Conservation (phyloP, 2,329 filamentous ascomycete species). For the Microsporum ferrugineum region DNA sequence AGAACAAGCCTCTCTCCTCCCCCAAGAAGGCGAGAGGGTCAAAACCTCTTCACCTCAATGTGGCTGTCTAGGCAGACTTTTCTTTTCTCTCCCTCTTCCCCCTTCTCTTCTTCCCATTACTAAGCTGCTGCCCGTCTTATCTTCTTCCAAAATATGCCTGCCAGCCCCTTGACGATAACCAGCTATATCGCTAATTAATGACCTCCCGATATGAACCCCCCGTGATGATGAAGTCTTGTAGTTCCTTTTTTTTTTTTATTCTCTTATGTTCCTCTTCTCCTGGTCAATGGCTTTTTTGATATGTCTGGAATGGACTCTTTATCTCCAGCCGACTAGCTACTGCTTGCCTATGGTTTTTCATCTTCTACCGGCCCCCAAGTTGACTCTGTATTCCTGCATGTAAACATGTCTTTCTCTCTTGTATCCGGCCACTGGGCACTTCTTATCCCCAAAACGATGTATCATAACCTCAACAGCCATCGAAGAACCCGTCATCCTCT, state of each 20-base stretch:
- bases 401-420: neutral
- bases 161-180: neutral
- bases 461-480: neutral
- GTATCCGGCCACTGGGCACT: neutral
- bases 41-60: slow-evolving; percentile 46
- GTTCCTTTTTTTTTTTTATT: neutral
- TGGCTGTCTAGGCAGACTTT: slow-evolving; percentile 18
- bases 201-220: neutral
- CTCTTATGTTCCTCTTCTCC: neutral
- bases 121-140: neutral
- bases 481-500: neutral
- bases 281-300: neutral
- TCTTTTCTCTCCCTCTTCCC: neutral
- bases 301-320: neutral
- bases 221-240: neutral
- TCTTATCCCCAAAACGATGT: neutral
- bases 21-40: slow-evolving; percentile 42
- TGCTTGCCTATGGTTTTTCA: neutral
- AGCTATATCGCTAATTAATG: neutral
- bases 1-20: slow-evolving; percentile 20
- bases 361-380: neutral
- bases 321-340: neutral
- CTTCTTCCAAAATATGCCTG: neutral
- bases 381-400: neutral
- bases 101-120: neutral